Base-by-base conservation (phyloP, 169 alveolate genomes). In the Plasmodium malariae region DNA sequence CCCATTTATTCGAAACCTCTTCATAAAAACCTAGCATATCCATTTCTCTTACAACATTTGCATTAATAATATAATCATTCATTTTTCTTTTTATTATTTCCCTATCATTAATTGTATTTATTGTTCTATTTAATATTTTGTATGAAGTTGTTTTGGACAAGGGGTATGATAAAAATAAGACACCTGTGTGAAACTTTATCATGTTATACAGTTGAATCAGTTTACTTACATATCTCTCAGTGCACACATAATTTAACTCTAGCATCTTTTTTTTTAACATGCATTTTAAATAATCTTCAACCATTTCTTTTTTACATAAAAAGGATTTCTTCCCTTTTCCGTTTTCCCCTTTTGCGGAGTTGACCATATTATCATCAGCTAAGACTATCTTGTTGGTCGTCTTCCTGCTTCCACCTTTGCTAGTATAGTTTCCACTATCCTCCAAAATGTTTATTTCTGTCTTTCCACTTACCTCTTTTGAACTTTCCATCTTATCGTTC, bases 1-100 rank as follows among this genome's bases (percentile, higher is more conserved):
- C 83, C 91, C 91, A 83, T 68, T 83, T 83, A 83, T 83, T 83
- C 28, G 91, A 83, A 4, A 67, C 83, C 21, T 83, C 91, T 83
- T 83, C 83, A 51, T 83, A 83, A 65, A 83, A 65, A 6, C 91
- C 91, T 30, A 83, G 40, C 36, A 83, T 34, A 43, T 83, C 80
- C 49, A 32, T 65, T 6, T 83, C 91, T 36, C 60, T 54, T 24
- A 83, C 49, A 7, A 67, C 72, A 57, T 83, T 83, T 37, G 83
- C 91, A 83, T 83, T 83, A 6, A 83, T 83, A 34, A 83, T 48
- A 37, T 83, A 83, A 60, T 83, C 91, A 51, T 83, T 57, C 5
- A 83, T 83, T 67, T 83, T 83, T 43, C 80, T 83, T 67, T 83
- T 83, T n/a, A 83, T 83, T 67, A 83, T 83, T 28, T 83, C 91